Base-by-base conservation (phyloP, 2,329 filamentous ascomycete species). In the Calonectria naviculata region DNA sequence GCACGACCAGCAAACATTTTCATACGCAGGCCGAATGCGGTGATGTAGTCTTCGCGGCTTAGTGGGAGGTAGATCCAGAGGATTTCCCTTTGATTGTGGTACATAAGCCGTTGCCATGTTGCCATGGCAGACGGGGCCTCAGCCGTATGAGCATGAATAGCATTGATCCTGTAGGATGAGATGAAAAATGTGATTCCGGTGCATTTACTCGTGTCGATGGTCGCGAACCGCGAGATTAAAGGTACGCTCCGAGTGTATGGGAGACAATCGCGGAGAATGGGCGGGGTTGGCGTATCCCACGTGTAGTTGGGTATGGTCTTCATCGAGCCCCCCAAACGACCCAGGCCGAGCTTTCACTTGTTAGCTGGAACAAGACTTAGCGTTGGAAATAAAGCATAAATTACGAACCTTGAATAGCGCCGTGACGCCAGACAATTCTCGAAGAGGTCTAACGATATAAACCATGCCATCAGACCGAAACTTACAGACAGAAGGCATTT, bases 261-360 rank as follows among this genome's bases (percentile, higher is more conserved):
- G 19, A 54, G 46, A 29, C 62, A 65, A 10, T 65, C 21, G 10
- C 26, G 47, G 62, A 52, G 62, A 36, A 54, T 15, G 7, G 62
- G 62, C 19, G 62, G 62, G n/a, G 62, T 54, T 65, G 62, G 62
- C 13, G 62, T 65, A 65, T 65, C 62, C 62, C 62, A 65, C 2
- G 46, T 65, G 42, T 65, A 52, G 21, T 49, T 64, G 21, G 61
- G 61, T 21, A 65, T 65, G 10, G 62, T 54, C 36, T 42, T 65
- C 46, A 52, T 54, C 21, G 46, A 38, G 19, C 46, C 62, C 10
- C 47, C 62, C 34, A 65, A 38, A 5, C 47, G 46, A 19, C 29
- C 62, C 9, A 65, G 62, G 5, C 62, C 62, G 44, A 65, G 36
- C 62, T 65, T 26, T 8, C 7, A 7, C 12, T 24, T 5, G 29